These are phyloP conservation scores for Elsinoe necatrix DNA, from an alignment of 2,329 filamentous ascomycete species.

Conservation along the genomic window DNA sequence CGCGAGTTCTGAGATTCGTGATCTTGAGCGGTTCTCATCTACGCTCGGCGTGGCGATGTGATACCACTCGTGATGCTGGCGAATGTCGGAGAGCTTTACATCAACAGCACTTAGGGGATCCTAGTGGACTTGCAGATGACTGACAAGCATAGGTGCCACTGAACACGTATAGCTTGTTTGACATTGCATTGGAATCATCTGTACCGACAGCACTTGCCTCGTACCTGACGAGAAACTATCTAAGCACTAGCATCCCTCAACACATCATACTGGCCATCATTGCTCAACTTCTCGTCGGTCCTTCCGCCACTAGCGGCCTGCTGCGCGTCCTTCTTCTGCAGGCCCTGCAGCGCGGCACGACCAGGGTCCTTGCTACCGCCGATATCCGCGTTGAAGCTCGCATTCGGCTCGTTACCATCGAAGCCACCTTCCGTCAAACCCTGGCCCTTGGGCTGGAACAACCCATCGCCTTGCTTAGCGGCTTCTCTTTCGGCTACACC, in stretches of 20 bases:
- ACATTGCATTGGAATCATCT: background rate
- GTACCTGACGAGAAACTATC: background rate
- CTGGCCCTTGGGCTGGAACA: conserved; percentile 42
- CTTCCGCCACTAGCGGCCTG: conserved; percentile 10
- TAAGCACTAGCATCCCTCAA: conserved; percentile 17
- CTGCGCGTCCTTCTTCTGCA: conserved; percentile 15
- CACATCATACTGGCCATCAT: conserved; percentile 15
- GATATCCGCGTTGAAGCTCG: conserved; percentile 45
- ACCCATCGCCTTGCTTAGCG: background rate
- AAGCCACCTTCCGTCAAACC: conserved; percentile 45
- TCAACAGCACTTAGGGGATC: too few species aligned
- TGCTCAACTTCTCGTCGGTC: conserved; percentile 13
- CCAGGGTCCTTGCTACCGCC: conserved; percentile 49
- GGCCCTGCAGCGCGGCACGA: conserved; percentile 37
- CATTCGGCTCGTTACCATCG: conserved; percentile 36
- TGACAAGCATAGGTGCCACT: too few species aligned
- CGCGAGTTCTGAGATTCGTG: too few species aligned
- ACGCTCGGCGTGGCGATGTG: too few species aligned
- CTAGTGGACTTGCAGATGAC: too few species aligned
- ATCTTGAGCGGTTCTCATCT: too few species aligned
- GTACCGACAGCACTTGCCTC: background rate
- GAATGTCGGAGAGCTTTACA: too few species aligned
- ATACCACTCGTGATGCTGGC: too few species aligned
- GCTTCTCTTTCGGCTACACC: conserved; percentile 19
- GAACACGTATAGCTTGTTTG: too few species aligned